These are phyloP conservation scores for Colletotrichum eleusines DNA, from an alignment of 2,329 filamentous ascomycete species.

Conservation along the genomic window DNA sequence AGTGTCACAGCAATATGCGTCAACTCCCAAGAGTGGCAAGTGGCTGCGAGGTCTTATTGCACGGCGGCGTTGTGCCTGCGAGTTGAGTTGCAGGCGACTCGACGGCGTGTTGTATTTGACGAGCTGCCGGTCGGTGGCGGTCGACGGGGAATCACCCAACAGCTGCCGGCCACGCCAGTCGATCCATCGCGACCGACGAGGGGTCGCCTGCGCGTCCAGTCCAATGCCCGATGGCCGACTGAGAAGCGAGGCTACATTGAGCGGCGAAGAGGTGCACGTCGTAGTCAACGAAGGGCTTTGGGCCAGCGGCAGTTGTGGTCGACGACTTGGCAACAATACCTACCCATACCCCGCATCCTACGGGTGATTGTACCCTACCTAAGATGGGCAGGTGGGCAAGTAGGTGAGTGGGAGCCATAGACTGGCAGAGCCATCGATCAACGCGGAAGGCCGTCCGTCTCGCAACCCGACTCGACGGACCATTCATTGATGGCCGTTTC, in stretches of 20 bases:
- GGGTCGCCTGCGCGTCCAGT: slow-evolving; percentile 3
- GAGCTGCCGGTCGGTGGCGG: not conserved
- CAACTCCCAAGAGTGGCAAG: slow-evolving; percentile 18
- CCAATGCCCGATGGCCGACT: not conserved
- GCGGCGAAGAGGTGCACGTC: not conserved
- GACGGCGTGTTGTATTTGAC: slow-evolving; percentile 1
- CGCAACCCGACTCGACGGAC: slow-evolving; percentile 8
- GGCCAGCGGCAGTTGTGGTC: slow-evolving; percentile 28
- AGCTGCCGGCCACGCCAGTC: slow-evolving; percentile 15
- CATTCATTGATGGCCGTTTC: slow-evolving; percentile 17
- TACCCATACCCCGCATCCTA: slow-evolving; percentile 26
- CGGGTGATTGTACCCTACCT: not conserved
- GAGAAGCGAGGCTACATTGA: slow-evolving; percentile 2
- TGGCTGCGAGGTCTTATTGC: slow-evolving; percentile 21
- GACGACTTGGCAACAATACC: not conserved
- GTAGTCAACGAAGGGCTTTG: not conserved
- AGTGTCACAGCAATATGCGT: slow-evolving; percentile 17
- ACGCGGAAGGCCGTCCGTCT: slow-evolving; percentile 10
- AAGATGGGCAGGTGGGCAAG: too few species aligned
- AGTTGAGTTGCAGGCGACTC: slow-evolving; percentile 18
- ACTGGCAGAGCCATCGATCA: slow-evolving; percentile 19
- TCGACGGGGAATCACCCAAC: slow-evolving; percentile 11
- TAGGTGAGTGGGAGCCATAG: too few species aligned
- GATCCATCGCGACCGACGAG: not conserved
- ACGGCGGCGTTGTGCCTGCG: slow-evolving; percentile 7